These are phyloP conservation scores for Brassica cretica DNA, from an alignment of 345 rosid genomes.

Conservation along the genomic window DNA sequence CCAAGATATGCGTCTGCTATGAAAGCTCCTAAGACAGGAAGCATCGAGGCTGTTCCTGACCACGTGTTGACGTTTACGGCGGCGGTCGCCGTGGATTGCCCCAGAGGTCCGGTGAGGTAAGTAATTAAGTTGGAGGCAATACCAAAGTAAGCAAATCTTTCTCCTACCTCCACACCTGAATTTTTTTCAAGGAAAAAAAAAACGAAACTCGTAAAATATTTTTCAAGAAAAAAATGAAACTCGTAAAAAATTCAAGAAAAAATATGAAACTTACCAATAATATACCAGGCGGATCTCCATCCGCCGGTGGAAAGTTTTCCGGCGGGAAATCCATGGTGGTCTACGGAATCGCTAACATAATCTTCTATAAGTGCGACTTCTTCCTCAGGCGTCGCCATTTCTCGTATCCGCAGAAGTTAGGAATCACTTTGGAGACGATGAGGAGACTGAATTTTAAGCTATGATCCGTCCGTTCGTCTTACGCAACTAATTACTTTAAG, in stretches of 20 bases:
- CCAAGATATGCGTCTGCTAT: conserved; percentile 58
- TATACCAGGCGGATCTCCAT: conserved; percentile 38
- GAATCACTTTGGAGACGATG: neutral
- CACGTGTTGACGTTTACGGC: conserved; percentile 55
- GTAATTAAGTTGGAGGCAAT: conserved; percentile 47
- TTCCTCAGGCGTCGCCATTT: conserved; percentile 20
- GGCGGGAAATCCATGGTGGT: conserved; percentile 34
- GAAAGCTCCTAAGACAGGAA: conserved; percentile 53
- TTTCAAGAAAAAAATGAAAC: neutral
- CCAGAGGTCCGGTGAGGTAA: conserved; percentile 53
- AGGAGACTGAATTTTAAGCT: neutral
- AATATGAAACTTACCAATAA: conserved; percentile 15
- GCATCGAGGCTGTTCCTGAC: conserved; percentile 47
- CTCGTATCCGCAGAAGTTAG: neutral
- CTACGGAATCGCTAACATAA: conserved; percentile 19
- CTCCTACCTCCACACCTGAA: conserved; percentile 50
- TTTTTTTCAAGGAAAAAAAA: neutral
- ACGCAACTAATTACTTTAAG: neutral
- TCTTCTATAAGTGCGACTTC: conserved; percentile 22
- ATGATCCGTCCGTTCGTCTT: neutral
- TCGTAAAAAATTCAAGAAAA: neutral
- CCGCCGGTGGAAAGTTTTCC: conserved; percentile 32
- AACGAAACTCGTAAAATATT: neutral
- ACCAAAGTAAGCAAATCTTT: conserved; percentile 55
- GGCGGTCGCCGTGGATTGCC: conserved; percentile 51